Evolutionary conservation across 805 yeast genomes (phyloP).

Genomic region (Candida methanosorbosa): DNA sequence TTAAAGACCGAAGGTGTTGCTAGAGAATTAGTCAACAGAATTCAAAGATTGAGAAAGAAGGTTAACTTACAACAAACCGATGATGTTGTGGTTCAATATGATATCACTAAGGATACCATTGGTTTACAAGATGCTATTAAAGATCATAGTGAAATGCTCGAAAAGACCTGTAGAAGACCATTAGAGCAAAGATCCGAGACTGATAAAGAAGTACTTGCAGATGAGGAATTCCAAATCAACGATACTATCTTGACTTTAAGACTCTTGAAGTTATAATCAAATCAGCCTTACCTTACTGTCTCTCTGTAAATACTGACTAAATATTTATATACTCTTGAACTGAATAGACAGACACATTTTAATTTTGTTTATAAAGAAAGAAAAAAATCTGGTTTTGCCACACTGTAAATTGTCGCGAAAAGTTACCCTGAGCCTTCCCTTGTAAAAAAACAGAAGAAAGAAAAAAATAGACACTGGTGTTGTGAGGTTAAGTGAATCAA

Average conservation of each 20-base stretch:
- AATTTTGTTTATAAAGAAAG: too few species aligned
- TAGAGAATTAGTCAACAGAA: constrained; percentile 93
- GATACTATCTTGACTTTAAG: constrained; percentile 75
- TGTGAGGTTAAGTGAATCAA: too few species aligned
- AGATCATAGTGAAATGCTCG: constrained; percentile 57
- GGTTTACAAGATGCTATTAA: constrained; percentile 53
- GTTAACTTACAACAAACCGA: constrained; percentile 92
- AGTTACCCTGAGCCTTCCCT: too few species aligned
- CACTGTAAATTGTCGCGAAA: too few species aligned
- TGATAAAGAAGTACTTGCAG: constrained; percentile 54
- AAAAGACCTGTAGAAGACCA: constrained; percentile 69
- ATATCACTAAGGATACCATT: constrained; percentile 60
- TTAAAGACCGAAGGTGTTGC: constrained; percentile 91
- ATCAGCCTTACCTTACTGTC: too few species aligned
- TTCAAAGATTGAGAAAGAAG: constrained; percentile 95
- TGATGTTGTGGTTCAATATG: constrained; percentile 82
- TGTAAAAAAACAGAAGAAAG: too few species aligned
- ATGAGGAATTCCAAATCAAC: constrained; percentile 80
- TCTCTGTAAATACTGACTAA: too few species aligned
- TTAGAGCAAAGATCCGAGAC: constrained; percentile 38
- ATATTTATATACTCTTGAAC: too few species aligned
- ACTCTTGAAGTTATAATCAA: constrained; percentile 53
- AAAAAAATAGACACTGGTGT: too few species aligned
- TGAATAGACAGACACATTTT: too few species aligned
- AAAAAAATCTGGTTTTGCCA: too few species aligned